A percentile compares a stretch with the other conserved stretches of the same genome.
These are phyloP conservation scores for Pholiota molesta DNA, from an alignment of 768 basidiomycete genomes.

Conservation along the genomic window DNA sequence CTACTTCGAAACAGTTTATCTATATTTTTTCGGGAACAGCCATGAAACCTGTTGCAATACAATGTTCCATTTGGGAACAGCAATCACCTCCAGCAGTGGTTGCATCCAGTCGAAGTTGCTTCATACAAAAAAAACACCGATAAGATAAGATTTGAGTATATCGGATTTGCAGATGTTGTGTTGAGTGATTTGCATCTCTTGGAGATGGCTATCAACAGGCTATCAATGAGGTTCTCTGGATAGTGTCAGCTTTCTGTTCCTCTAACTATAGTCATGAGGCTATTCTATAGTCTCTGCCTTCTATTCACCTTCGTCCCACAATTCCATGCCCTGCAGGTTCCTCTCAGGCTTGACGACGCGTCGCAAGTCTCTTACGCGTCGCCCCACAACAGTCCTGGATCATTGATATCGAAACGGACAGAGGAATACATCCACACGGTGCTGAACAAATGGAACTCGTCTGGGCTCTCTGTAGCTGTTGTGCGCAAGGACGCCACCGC, in stretches of 20 bases:
- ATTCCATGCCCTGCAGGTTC: neutral
- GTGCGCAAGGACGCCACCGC: slow-evolving; percentile 34
- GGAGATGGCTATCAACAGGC: too few species aligned
- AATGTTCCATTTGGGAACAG: too few species aligned
- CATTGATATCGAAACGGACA: slow-evolving; percentile 27
- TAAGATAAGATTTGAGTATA: neutral
- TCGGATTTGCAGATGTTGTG: neutral
- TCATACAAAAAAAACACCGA: neutral
- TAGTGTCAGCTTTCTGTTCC: neutral
- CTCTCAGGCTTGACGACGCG: neutral
- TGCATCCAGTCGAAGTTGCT: too few species aligned
- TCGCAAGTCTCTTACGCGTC: neutral
- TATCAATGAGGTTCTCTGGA: neutral
- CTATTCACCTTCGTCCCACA: neutral
- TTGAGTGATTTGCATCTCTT: too few species aligned
- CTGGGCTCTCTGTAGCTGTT: slow-evolving; percentile 44
- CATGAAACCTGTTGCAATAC: too few species aligned
- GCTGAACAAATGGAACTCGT: slow-evolving; percentile 38
- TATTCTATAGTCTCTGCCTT: neutral
- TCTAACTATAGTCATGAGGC: neutral
- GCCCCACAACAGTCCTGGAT: neutral
- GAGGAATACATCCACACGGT: slow-evolving; percentile 28
- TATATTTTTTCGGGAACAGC: too few species aligned
- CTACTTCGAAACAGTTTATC: too few species aligned
- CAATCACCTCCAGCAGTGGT: too few species aligned